Evolutionary conservation across 306 rosid species (phyloP).

Genomic region (Quercus glauca): DNA sequence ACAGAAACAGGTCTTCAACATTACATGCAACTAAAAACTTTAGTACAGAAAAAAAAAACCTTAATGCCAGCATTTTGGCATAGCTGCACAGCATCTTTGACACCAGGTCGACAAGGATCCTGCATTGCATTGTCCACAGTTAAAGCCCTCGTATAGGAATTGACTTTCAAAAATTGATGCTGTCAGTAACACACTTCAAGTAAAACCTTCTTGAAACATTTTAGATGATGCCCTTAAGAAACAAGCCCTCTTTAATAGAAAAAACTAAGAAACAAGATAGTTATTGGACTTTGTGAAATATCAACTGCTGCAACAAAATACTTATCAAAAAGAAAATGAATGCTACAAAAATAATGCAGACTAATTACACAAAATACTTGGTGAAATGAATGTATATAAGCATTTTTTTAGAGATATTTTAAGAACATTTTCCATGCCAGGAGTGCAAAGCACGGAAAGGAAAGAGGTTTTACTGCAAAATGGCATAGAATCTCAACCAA

Average conservation of each 20-base stretch:
- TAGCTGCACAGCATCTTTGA: slow-evolving; percentile 63
- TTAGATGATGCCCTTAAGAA: background rate
- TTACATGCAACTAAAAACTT: background rate
- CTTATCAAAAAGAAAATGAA: too few relatives aligned
- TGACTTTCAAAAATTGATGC: background rate
- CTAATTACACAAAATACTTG: background rate
- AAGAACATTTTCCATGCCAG: background rate
- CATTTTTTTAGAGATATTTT: background rate
- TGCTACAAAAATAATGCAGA: background rate
- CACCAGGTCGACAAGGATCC: slow-evolving; percentile 96
- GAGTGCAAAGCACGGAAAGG: background rate
- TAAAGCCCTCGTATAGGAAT: background rate
- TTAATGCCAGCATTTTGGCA: slow-evolving; percentile 95
- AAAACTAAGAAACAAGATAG: background rate
- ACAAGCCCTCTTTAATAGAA: background rate
- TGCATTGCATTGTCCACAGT: slow-evolving; percentile 30
- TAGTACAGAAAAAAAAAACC: slow-evolving; percentile 43
- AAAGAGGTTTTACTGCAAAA: background rate
- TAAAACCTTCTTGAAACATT: background rate
- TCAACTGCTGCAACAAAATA: too few relatives aligned
- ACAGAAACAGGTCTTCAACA: slow-evolving; percentile 9
- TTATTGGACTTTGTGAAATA: background rate
- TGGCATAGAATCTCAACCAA: background rate
- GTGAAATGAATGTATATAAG: background rate
- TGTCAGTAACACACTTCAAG: background rate